These are phyloP conservation scores for Cystobasidium ongulense DNA, from an alignment of 768 basidiomycete genomes.

Conservation along the genomic window DNA sequence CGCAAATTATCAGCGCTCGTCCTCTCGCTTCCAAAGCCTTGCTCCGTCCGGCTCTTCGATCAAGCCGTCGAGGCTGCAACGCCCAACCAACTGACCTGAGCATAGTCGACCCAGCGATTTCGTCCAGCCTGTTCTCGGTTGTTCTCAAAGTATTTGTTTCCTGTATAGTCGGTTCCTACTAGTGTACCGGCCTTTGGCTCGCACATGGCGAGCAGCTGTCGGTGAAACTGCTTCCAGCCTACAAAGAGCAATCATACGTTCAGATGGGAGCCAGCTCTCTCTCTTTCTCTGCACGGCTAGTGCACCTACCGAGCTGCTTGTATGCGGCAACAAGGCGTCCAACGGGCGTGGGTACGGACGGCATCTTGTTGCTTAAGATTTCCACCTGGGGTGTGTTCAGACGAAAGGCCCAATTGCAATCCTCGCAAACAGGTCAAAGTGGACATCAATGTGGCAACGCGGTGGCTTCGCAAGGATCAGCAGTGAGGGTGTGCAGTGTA, in stretches of 20 bases:
- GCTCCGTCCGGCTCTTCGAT: not conserved
- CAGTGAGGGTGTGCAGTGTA: no score
- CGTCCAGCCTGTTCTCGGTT: slow-evolving; percentile 55
- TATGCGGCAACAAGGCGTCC: not conserved
- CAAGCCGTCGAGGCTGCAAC: not conserved
- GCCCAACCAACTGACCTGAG: slow-evolving; percentile 55
- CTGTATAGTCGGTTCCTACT: slow-evolving; percentile 51
- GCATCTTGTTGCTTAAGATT: not conserved
- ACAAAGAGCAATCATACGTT: not conserved
- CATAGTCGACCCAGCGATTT: slow-evolving; percentile 91
- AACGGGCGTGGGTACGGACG: not conserved
- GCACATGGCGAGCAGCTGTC: not conserved
- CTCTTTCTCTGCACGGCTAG: no score
- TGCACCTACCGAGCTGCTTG: not conserved
- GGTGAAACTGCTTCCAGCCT: slow-evolving; percentile 26
- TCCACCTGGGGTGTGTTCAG: no score
- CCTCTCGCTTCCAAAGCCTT: not conserved
- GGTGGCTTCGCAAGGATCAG: no score
- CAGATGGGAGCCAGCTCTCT: no score
- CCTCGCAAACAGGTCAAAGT: no score
- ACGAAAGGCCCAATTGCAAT: no score
- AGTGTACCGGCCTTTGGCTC: slow-evolving; percentile 21
- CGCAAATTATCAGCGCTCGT: not conserved
- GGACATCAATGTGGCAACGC: no score
- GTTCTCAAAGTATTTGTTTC: slow-evolving; percentile 91